Base-by-base conservation (phyloP, 2,329 filamentous ascomycete genomes). In the Talaromyces rugulosus region DNA sequence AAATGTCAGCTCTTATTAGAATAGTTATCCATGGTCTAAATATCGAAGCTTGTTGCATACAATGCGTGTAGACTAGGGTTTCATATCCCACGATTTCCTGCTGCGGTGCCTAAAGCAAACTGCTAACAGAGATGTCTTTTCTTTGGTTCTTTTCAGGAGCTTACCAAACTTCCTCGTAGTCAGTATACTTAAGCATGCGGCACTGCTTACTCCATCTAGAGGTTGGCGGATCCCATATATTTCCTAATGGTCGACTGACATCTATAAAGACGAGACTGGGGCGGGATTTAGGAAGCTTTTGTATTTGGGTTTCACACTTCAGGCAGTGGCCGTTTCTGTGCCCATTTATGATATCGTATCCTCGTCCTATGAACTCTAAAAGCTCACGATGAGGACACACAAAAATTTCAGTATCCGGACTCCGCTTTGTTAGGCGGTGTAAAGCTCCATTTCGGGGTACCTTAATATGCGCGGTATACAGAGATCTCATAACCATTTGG, bases 201-300 rank as follows among this genome's bases (percentile, higher is more conserved):
- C 56, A 64, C 44, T 62, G 60, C 33, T 57, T 34, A 62, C 57
- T n/a, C 56, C 59, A 62, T 42, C 42, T 6, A 54, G 36, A 34
- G 53, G 23, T 23, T 23, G 23, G 23, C 23, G 23, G 23, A 23
- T 55, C 42, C 55, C 56, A 23, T 18, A 27, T 57, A 53, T 60
- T 52, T 23, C 23, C 23, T 34, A 64, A 27, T 23, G 28, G 34
- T 58, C 40, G 51, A 40, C 33, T 56, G 54, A 31, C 52, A 51
- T 56, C 16, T 42, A 56, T 44, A 52, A 55, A 51, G 62, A 59
- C 42, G 60, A 28, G 11, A 31, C 50, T 52, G 33, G 12, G 9
- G 12, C 16, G 27, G 47, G 51, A 18, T 50, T 61, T 11, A 33
- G 16, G 30, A 12, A 34, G 53, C 7, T 5, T n/a, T 11, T 34